These are phyloP conservation scores for Atkinsonella hypoxylon DNA, from an alignment of 2,329 filamentous ascomycete species.

Conservation along the genomic window DNA sequence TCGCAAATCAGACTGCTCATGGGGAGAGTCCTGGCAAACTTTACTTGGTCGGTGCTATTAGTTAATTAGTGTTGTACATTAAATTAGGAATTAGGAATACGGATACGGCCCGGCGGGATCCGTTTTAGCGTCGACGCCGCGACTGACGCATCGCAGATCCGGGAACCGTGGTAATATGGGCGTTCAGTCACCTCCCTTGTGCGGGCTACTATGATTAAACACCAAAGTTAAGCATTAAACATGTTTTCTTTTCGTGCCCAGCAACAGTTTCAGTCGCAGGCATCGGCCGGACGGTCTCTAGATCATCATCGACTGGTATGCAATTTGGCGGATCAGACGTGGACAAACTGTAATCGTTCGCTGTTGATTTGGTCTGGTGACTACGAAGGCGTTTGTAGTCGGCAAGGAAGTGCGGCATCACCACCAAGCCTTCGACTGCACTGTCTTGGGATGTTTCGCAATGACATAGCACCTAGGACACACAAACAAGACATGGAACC, in stretches of 20 bases:
- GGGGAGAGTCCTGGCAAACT: neutral
- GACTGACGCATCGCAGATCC: neutral
- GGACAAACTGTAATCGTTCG: neutral
- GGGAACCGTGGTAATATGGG: neutral
- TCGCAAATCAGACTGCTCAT: neutral
- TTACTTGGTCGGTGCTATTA: no score
- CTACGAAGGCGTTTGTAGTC: neutral
- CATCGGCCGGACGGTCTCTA: neutral
- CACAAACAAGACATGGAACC: neutral
- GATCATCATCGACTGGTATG: neutral
- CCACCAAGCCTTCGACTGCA: neutral
- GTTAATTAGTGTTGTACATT: neutral
- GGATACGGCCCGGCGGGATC: neutral
- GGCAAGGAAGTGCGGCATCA: neutral
- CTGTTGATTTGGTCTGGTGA: neutral
- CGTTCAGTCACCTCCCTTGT: neutral
- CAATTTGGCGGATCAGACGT: neutral
- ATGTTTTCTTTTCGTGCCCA: no score
- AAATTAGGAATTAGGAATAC: neutral
- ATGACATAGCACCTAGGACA: neutral
- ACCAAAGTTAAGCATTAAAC: no score
- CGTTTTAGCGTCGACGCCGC: neutral
- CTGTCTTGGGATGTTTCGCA: neutral
- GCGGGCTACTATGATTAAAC: no score
- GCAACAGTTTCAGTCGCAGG: neutral